Percentiles rank a stretch among this genome's conserved stretches.
Conservation (phyloP, 2,329 filamentous ascomycete genomes). For the Pseudonectria foliicola region DNA sequence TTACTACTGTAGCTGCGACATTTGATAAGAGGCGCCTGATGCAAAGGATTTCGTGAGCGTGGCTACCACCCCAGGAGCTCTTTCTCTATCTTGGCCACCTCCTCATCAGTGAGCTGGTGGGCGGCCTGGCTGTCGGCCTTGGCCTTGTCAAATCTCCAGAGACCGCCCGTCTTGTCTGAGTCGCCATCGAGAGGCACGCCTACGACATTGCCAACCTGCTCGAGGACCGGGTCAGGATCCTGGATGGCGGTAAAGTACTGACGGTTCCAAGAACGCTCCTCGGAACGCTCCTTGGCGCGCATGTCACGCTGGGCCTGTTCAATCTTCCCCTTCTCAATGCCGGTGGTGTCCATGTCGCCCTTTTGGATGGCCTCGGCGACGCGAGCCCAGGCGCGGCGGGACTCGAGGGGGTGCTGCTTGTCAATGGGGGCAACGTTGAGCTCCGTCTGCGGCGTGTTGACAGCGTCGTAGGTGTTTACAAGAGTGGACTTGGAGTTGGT, state of each 20-base stretch:
- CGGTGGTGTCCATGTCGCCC: constrained; percentile 78
- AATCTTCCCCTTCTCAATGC: constrained; percentile 76
- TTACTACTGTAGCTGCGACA: too few relatives aligned
- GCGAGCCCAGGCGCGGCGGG: constrained; percentile 78
- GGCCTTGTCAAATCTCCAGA: constrained; percentile 51
- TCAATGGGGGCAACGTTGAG: constrained; percentile 67
- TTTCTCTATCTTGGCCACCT: constrained; percentile 37
- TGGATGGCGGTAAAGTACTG: constrained; percentile 65
- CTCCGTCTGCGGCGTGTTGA: constrained; percentile 51
- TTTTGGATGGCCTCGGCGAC: constrained; percentile 74
- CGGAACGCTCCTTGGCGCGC: constrained; percentile 67
- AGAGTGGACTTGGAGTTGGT: constrained; percentile 41
- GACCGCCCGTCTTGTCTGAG: constrained; percentile 52
- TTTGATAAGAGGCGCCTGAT: too few relatives aligned
- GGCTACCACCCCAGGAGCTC: constrained; percentile 34
- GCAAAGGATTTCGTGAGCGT: constrained; percentile 1
- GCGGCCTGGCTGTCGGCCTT: constrained; percentile 34
- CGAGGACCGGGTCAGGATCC: constrained; percentile 38
- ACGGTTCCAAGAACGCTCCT: constrained; percentile 71
- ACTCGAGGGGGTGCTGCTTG: constrained; percentile 80
- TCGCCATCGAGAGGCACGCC: constrained; percentile 46
- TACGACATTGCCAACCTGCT: constrained; percentile 36
- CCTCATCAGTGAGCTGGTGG: constrained; percentile 31
- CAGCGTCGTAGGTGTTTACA: constrained; percentile 56
- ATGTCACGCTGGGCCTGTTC: constrained; percentile 76